A percentile compares a stretch with the other conserved stretches of the same genome.
phyloP scores from a whole-genome alignment of 2,329 filamentous ascomycete genomes.

The Cladosporium sp. region DNA sequence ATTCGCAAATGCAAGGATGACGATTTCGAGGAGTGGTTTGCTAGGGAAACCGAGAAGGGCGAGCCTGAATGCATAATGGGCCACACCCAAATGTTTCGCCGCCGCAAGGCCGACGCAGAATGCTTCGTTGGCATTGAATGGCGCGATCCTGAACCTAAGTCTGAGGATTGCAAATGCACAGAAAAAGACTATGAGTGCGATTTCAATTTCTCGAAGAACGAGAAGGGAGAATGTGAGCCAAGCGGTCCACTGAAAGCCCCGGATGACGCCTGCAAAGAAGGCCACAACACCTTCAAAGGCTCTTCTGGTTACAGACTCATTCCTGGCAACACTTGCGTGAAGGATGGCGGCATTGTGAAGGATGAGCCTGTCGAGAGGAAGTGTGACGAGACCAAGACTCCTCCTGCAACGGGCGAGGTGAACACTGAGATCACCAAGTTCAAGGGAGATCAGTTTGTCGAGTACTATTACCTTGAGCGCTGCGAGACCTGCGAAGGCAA shows the following conservation, averaged over 20 bases:
- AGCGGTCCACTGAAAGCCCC: conserved; percentile 61
- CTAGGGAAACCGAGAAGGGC: conserved; percentile 72
- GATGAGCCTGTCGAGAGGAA: conserved; percentile 60
- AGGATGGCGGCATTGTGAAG: conserved; percentile 35
- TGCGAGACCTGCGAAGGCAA: conserved; percentile 49
- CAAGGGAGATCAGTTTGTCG: conserved; percentile 50
- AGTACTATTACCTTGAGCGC: conserved; percentile 74
- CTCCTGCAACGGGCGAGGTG: conserved; percentile 63
- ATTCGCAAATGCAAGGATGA: conserved; percentile 69
- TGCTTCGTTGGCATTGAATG: conserved; percentile 88
- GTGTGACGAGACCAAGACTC: conserved; percentile 59
- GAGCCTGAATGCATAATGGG: conserved; percentile 91
- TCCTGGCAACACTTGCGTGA: conserved; percentile 54
- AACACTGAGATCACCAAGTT: conserved; percentile 58
- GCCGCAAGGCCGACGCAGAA: conserved; percentile 79
- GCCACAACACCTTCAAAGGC: conserved; percentile 71
- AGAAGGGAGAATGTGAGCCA: conserved; percentile 64
- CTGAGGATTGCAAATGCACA: conserved; percentile 73
- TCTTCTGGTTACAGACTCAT: conserved; percentile 90
- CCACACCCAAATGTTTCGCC: conserved; percentile 79
- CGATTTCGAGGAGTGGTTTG: conserved; percentile 86
- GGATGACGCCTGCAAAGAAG: conserved; percentile 66
- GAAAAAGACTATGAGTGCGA: conserved; percentile 92
- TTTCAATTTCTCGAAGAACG: conserved; percentile 66
- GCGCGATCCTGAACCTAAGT: conserved; percentile 66